Percentiles rank a stretch among this genome's conserved stretches.
phyloP scores from a whole-genome alignment of 768 basidiomycete genomes.

The Russula compacta region DNA sequence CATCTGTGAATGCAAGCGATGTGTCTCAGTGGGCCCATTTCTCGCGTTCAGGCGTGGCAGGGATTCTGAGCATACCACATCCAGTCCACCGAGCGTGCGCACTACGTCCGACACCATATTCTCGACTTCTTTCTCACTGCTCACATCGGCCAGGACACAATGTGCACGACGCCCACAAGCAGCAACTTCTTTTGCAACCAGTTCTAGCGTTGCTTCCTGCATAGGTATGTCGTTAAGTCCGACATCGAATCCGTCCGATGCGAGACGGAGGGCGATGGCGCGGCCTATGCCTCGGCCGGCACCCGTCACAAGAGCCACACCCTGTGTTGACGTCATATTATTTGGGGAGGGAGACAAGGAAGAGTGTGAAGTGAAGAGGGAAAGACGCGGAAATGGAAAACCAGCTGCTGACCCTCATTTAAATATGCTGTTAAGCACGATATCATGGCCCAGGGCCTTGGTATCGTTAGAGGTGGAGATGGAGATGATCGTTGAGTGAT shows the following conservation, averaged over 20 bases:
- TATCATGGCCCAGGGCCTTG: no score
- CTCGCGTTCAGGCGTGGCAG: neutral
- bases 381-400: no score
- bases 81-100: conserved; percentile 22
- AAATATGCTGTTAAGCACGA: no score
- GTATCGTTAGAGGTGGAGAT: no score
- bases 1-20: conserved; percentile 16
- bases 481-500: no score
- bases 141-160: conserved; percentile 17
- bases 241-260: conserved; percentile 28
- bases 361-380: neutral
- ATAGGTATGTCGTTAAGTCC: conserved; percentile 26
- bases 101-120: conserved; percentile 22
- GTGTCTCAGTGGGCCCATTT: neutral
- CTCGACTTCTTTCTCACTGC: conserved; percentile 21
- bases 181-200: conserved; percentile 17
- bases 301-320: conserved; percentile 4
- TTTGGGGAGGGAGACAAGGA: neutral
- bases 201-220: conserved; percentile 25
- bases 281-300: conserved; percentile 24
- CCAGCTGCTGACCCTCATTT: no score
- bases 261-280: conserved; percentile 27
- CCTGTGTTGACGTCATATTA: neutral
- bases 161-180: conserved; percentile 19
- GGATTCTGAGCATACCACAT: conserved; percentile 24